These are phyloP conservation scores for Penicillium mononematosum DNA, from an alignment of 495 filamentous ascomycete genomes.

Conservation along the genomic window DNA sequence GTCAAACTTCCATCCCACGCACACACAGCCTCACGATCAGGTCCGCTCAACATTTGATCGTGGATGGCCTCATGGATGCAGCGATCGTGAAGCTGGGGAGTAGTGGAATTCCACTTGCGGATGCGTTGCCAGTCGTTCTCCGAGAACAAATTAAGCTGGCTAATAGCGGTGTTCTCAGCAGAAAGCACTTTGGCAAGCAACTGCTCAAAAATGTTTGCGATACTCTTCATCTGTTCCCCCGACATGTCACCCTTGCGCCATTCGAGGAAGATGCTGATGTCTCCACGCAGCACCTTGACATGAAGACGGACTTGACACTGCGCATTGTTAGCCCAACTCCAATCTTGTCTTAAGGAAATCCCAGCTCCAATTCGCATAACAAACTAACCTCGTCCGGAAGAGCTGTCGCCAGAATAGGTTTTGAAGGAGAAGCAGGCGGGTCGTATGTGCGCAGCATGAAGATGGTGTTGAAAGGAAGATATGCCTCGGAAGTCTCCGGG, in stretches of 20 bases:
- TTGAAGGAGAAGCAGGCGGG: slow-evolving; percentile 18
- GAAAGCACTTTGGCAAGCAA: slow-evolving; percentile 32
- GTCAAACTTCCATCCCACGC: slow-evolving; percentile 63
- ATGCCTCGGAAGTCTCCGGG: slow-evolving; percentile 16
- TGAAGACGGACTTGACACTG: slow-evolving; percentile 49
- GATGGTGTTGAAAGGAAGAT: slow-evolving; percentile 40
- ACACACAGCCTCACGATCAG: slow-evolving; percentile 47
- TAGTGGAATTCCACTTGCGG: slow-evolving; percentile 38
- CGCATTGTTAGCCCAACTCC: background rate
- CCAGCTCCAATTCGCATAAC: fast-evolving
- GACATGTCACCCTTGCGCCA: slow-evolving; percentile 48
- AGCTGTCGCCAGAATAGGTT: slow-evolving; percentile 31
- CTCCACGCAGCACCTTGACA: slow-evolving; percentile 42
- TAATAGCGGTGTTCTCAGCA: slow-evolving; percentile 29
- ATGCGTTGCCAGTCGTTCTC: slow-evolving; percentile 44
- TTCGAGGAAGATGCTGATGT: slow-evolving; percentile 48
- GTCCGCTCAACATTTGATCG: slow-evolving; percentile 38
- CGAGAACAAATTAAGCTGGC: slow-evolving; percentile 38
- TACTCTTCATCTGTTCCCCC: slow-evolving; percentile 43
- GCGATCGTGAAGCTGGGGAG: slow-evolving; percentile 36
- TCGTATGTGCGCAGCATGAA: slow-evolving; percentile 41
- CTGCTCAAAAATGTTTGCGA: slow-evolving; percentile 40
- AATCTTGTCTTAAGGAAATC: background rate
- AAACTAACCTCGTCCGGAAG: slow-evolving; percentile 38
- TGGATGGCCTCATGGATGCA: slow-evolving; percentile 55